Evolutionary conservation across 140 eudicot species (phyloP), one percentile per base, ranked within the genome.

Genomic region (Senecio squalidus): DNA sequence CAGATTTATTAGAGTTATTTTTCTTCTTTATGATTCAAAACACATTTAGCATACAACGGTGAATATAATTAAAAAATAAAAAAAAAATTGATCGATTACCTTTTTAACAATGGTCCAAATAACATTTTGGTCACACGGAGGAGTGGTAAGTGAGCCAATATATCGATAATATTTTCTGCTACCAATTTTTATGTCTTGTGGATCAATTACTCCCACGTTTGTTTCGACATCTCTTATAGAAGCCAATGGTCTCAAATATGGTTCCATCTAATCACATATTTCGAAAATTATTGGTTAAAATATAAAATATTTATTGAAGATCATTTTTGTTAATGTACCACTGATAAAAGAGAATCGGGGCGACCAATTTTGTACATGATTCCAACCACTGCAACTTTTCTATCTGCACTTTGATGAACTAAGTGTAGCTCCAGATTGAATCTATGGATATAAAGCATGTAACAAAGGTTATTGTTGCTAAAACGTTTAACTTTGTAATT

Each of bases 71-170:
- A n/a, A n/a, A n/a, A n/a, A n/a, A n/a, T n/a, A n/a, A n/a, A 54
- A 1, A 48, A 10, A 34, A n/a, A 22, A 1, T 9, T 22, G 11
- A 33, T 21, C 16, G 3, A 3, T 23, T 56, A 86, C 95, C 92
- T 77, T 72, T 43, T 50, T 71, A 7, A 77, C 74, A 5, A 86
- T 74, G 9, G 88, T 74, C 95, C 95, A 86, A 17, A 43, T 52
- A 25, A 86, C 82, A 60, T 78, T 61, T 68, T 86, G 75, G 28
- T 71, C 55, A 25, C 95, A 82, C 5, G 92, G 92, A 29, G 95
- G 95, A 51, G 73, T 65, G 1, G 95, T 86, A 27, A 86, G 83
- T 6, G 95, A 86, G 27, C 95, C 95, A 41, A 77, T 77, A 66
- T 86, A 82, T 43, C 92, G 71, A 51, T 80, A 86, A 22, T 86